phyloP scores from a whole-genome alignment of 129 eudicot genomes.

The Escallonia herrerae region DNA sequence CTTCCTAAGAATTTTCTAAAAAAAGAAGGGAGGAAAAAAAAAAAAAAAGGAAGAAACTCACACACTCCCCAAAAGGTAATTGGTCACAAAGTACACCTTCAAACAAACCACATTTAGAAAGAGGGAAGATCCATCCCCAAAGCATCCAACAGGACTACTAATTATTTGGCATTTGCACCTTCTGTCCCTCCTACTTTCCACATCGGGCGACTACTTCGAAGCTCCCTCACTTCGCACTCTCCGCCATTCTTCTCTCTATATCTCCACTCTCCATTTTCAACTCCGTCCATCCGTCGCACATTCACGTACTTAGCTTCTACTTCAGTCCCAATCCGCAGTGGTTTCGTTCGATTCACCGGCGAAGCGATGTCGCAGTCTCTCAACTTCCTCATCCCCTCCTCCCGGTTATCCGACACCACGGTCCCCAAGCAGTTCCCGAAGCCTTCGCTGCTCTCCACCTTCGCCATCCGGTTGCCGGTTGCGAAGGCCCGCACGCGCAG shows the following conservation, averaged over 20 bases:
- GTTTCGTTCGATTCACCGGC: no score
- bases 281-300: not conserved
- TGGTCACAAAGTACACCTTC: not conserved
- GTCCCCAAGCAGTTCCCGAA: constrained; percentile 19
- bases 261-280: not conserved
- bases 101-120: no score
- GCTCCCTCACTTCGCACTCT: constrained; percentile 24
- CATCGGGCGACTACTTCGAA: constrained; percentile 30
- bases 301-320: not conserved
- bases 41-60: not conserved
- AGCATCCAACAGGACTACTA: not conserved
- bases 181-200: constrained; percentile 6
- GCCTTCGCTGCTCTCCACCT: constrained; percentile 16
- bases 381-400: constrained; percentile 40
- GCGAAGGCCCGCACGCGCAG: no score
- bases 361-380: constrained; percentile 53
- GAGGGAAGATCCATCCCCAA: no score
- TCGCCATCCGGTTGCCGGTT: constrained; percentile 9
- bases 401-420: constrained; percentile 24
- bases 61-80: not conserved
- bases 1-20: no score
- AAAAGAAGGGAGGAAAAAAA: no score
- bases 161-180: no score
- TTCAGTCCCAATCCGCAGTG: not conserved
- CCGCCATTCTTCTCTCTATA: constrained; percentile 27